phyloP scores from a whole-genome alignment of 1,284 basidiomycete genomes.

The Leccinum subspadiceum region DNA sequence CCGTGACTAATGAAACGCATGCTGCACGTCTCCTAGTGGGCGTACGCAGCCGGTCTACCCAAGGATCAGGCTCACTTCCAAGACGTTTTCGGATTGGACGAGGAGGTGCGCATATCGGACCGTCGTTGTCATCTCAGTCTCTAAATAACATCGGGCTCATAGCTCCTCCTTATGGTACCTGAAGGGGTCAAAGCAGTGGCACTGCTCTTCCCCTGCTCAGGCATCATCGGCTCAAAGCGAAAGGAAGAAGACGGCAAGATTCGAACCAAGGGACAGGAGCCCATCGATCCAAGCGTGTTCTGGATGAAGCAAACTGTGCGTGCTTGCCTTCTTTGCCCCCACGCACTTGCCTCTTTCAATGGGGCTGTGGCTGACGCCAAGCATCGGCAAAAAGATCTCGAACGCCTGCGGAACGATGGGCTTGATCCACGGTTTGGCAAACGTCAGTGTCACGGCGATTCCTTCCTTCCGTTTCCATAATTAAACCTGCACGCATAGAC shows the following conservation, averaged over 20 bases:
- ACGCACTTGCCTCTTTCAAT: not conserved
- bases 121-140: not conserved
- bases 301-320: conserved; percentile 79
- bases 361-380: conserved; percentile 6
- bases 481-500: conserved; percentile 40
- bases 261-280: conserved; percentile 45
- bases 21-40: conserved; percentile 55
- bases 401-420: conserved; percentile 93
- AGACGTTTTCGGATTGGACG: conserved; percentile 82
- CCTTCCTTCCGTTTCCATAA: not conserved
- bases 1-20: not conserved
- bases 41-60: conserved; percentile 69
- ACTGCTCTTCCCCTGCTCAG: conserved; percentile 75
- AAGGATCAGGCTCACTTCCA: conserved; percentile 59
- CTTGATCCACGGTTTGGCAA: conserved; percentile 76
- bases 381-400: conserved; percentile 51
- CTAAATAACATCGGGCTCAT: not conserved
- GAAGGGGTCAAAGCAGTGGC: conserved; percentile 78
- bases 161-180: conserved; percentile 71
- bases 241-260: conserved; percentile 58
- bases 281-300: conserved; percentile 60
- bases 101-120: conserved; percentile 46
- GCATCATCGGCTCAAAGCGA: conserved; percentile 48
- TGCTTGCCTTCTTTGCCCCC: not conserved
- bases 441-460: conserved; percentile 45